Evolutionary conservation across 192 early-diverging fungal species (phyloP), one percentile per base, ranked within the genome.

Genomic region (Backusella australiensis): DNA sequence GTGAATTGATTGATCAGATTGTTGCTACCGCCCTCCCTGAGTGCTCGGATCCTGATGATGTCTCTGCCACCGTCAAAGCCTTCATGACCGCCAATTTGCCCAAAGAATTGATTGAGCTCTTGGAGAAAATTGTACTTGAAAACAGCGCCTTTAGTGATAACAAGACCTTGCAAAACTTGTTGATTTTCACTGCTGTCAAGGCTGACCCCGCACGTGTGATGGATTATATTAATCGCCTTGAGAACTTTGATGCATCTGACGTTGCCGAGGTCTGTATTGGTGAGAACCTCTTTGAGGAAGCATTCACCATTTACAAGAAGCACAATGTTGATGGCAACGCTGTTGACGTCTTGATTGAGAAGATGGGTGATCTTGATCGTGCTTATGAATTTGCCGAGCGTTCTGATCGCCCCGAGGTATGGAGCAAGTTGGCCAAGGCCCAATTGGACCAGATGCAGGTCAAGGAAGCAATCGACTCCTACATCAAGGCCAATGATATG

Each of bases 1-100:
- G 96, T 69, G 89, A 93, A 77, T 82, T 99, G 56, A 92, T 99
- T 84, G 98, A 99, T 80, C 98, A 99, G 86, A 84, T 95, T 12
- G 95, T 97, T 17, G 93, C 90, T 4, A 94, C 94, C 39, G 96
- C 95, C 35, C 87, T 99, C 35, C 94, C 97, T 34, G 98, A 99
- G 80, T 95, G 95, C 41, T 90, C 90, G 53, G 98, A 98, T 74
- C 98, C 98, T 29, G 98, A 99, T 82, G 95, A 99, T 82, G 98
- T 99, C 0, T 98, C 98, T 17, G 88, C 96, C 68, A 94, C 97
- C 21, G 98, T 99, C 71, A 98, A 98, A 87, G 97, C 98, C 0
- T 99, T 99, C 74, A 98, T 99, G 96, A 92, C 91, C 21, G 97
- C 98, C 39, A 94, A 94, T 72, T 88, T 99, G 19, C 96, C 97